These are phyloP conservation scores for Rhodotorula taiwanensis DNA, from an alignment of 768 basidiomycete genomes.

Conservation along the genomic window DNA sequence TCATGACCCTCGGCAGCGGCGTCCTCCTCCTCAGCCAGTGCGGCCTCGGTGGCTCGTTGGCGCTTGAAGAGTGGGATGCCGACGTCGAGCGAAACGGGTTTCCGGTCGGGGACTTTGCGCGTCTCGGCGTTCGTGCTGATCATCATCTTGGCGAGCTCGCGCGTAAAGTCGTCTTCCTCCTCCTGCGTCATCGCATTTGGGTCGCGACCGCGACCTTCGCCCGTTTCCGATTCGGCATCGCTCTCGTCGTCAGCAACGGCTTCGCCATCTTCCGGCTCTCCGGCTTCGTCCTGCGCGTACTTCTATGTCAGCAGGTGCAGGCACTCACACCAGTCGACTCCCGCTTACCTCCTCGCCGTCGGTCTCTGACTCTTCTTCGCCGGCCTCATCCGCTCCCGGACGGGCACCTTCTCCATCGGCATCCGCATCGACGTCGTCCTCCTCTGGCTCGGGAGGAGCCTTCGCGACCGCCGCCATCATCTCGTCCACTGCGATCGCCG, in stretches of 20 bases:
- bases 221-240: constrained; percentile 19
- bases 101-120: constrained; percentile 76
- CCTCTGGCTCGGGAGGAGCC: constrained; percentile 35
- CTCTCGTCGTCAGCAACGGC: constrained; percentile 33
- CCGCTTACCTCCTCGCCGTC: constrained; percentile 23
- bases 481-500: constrained; percentile 80
- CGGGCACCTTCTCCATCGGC: constrained; percentile 19
- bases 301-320: neutral
- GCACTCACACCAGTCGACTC: neutral
- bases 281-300: constrained; percentile 10
- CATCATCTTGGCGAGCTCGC: constrained; percentile 90
- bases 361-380: constrained; percentile 19
- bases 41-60: neutral
- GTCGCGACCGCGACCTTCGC: constrained; percentile 28
- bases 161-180: constrained; percentile 81
- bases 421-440: constrained; percentile 19
- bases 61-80: constrained; percentile 25
- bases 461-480: constrained; percentile 56
- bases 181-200: constrained; percentile 38
- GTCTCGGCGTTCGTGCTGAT: constrained; percentile 60
- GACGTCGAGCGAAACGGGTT: constrained; percentile 28
- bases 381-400: constrained; percentile 23
- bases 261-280: constrained; percentile 52
- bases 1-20: neutral
- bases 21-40: neutral